Evolutionary conservation across 352 stramenopile genomes (phyloP), one percentile per base, ranked within the genome.

Genomic region (Phytophthora podocarpi): DNA sequence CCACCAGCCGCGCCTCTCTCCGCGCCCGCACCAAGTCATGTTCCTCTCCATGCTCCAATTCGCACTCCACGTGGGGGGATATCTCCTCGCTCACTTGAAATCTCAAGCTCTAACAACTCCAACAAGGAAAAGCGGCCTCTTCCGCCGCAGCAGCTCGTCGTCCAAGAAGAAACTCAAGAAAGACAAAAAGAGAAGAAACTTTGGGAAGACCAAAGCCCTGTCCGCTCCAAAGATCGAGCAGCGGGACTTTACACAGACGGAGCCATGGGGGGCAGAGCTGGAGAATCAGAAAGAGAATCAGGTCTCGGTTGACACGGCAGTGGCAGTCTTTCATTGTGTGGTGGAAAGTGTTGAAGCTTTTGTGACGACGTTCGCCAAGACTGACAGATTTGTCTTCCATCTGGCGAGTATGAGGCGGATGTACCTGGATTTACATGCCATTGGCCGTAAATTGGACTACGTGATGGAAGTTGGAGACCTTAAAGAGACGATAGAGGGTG

Each of bases 331-430:
- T 27, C 46, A 55, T n/a, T n/a, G n/a, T n/a, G 45, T 48, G 2
- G 30, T 39, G 8, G 9, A 28, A 3, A n/a, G 13, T 0, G 30
- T 60, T n/a, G 15, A 5, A 5, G 28, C 21, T 6, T 64, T 72
- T 24, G 53, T 13, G 3, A 30, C 32, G 1, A 70, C 60, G 11
- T 74, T 74, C 35, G 23, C 41, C 15, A 59, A 71, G 31, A 67
- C 43, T 42, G 15, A 55, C 28, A 28, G 31, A 36, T 54, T 70
- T 47, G 51, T 73, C 6, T 64, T 66, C 35, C 64, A 63, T 37
- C 32, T 73, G 16, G 64, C 64, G 20, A 65, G 46, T 58, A 55
- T 65, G 45, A 23, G 64, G n/a, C 46, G 59, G 2, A 66, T 65
- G 64, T 66, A 48, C 30, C 16, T 55, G 39, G 50, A 64, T 32